Conservation (phyloP, 352 stramenopile genomes). For the Globisporangium middletonii region DNA sequence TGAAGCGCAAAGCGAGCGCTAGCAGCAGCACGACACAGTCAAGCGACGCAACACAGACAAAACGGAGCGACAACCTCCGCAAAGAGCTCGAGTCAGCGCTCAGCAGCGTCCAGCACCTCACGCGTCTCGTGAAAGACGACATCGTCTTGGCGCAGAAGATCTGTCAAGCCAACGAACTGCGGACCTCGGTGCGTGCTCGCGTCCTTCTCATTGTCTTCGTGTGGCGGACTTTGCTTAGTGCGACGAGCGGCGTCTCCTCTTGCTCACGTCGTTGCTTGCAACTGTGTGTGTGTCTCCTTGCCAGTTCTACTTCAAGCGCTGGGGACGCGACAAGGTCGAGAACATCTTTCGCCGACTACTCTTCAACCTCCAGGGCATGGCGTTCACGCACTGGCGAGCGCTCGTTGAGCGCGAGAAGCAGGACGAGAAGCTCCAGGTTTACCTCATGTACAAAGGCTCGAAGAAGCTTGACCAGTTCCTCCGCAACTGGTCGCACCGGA, state of each 20-base stretch:
- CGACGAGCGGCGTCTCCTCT: background rate
- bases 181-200: conserved; percentile 32
- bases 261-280: background rate
- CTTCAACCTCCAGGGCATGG: conserved; percentile 57
- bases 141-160: conserved; percentile 67
- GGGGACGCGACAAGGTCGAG: conserved; percentile 72
- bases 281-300: background rate
- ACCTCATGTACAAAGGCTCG: conserved; percentile 74
- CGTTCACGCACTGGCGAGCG: conserved; percentile 54
- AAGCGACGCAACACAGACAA: background rate
- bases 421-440: conserved; percentile 63
- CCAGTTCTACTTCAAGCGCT: conserved; percentile 75
- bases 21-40: background rate
- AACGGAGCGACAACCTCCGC: conserved; percentile 24
- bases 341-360: conserved; percentile 65
- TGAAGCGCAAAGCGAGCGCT: conserved; percentile 2
- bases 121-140: conserved; percentile 64
- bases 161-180: conserved; percentile 50
- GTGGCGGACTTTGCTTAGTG: background rate
- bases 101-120: conserved; percentile 59
- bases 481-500: conserved; percentile 63
- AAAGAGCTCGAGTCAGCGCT: conserved; percentile 55
- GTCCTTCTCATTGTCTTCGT: background rate
- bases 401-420: conserved; percentile 53
- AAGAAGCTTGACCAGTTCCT: conserved; percentile 72